Evolutionary conservation across 495 filamentous ascomycete species (phyloP), one percentile per base, ranked within the genome.

Genomic region (Entonaema liquescens): DNA sequence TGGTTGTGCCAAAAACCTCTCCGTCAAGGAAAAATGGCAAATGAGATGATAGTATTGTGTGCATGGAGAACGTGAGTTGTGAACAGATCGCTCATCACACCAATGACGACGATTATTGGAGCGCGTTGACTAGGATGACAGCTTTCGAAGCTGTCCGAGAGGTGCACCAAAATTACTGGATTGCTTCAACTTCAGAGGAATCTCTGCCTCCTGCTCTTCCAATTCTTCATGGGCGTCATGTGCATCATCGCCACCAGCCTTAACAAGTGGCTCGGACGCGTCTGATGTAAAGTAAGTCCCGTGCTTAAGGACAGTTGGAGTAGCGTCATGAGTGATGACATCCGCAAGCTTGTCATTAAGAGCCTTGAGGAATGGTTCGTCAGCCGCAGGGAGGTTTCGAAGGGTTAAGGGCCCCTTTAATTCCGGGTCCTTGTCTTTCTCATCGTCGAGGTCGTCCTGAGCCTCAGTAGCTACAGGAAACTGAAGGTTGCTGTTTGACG

Each of bases 131-230:
- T 59, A 65, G 9, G 31, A 56, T 13, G 50, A 44, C 26, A 44
- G 40, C 29, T 66, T 74, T 3, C 71, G 55, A 47, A 69, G 50
- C 19, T 76, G 65, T 5, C 76, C 76, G 8, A 76, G 59, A 56
- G 76, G 76, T 33, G 59, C 65, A 19, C 89, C 89, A 79, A 91
- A 91, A 75, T 91, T 91, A 53, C 79, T 87, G n/a, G 83, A 83
- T 15, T 78, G 79, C 62, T 82, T 89, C 68, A 91, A 79, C 74
- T 84, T 89, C 40, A 90, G 77, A 38, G 86, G 84, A 23, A 89
- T 81, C 13, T 88, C 86, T 33, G 76, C 76, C 55, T 83, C 82
- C n/a, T 76, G 79, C 31, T 78, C 77, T 54, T 70, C 63, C 44
- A 42, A 9, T 29, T 74, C 71, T 2, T 72, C 66, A 8, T 7